These are phyloP conservation scores for Tulasnella sp. DNA, from an alignment of 768 basidiomycete genomes.

Conservation along the genomic window DNA sequence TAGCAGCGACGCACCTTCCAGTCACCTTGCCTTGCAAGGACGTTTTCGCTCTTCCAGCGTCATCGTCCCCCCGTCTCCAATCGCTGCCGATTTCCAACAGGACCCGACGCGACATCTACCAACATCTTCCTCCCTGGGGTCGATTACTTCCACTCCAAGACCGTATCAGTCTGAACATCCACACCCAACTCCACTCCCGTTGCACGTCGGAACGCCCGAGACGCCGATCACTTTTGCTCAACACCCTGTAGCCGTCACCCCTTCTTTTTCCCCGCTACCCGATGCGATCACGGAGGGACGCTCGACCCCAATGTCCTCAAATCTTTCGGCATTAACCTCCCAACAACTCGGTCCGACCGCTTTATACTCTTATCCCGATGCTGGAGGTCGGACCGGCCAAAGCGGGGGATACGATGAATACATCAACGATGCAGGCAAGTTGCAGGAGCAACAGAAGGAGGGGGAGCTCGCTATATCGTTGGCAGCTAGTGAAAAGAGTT, in stretches of 20 bases:
- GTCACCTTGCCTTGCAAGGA: background rate
- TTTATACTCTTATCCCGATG: background rate
- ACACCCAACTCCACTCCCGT: background rate
- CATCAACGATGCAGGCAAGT: background rate
- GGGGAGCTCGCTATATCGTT: background rate
- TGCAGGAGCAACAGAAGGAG: background rate
- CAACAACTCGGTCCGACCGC: too few relatives aligned
- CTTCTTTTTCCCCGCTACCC: background rate
- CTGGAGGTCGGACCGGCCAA: background rate
- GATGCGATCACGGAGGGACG: background rate
- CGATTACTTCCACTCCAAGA: background rate
- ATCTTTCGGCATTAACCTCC: background rate
- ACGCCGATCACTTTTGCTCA: background rate
- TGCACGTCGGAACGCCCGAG: background rate
- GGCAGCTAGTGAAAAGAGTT: background rate
- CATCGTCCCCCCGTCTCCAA: background rate
- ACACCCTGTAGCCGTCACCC: background rate
- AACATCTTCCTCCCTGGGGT: background rate
- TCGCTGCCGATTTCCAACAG: background rate
- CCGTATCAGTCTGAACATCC: background rate
- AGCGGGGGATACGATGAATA: background rate
- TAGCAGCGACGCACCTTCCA: background rate
- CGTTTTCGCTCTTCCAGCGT: conserved; percentile 37
- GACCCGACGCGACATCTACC: background rate
- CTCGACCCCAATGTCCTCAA: background rate